These are phyloP conservation scores for Leccinum fuscescens DNA, from an alignment of 1,284 basidiomycete genomes.

Conservation along the genomic window DNA sequence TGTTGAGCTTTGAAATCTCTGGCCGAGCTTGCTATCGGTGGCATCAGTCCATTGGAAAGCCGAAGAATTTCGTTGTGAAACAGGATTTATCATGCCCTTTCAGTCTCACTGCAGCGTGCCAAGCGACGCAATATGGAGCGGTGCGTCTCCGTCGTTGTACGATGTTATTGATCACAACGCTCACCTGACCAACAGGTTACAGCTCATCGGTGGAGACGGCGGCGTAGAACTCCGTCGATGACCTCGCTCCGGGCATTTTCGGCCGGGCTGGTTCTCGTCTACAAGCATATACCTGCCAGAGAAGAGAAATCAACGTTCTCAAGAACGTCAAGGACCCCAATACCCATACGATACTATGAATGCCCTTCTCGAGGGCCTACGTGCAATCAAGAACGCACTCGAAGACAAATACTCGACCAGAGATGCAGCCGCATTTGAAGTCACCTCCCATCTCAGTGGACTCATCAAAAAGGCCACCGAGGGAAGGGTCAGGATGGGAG, in stretches of 20 bases:
- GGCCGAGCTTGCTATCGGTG: constrained; percentile 87
- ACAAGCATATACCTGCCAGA: constrained; percentile 92
- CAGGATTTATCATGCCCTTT: constrained; percentile 93
- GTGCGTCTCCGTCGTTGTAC: constrained; percentile 40
- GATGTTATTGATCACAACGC: constrained; percentile 17
- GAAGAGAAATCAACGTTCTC: constrained; percentile 98
- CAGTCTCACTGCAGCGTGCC: constrained; percentile 89
- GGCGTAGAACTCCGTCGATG: too few species aligned
- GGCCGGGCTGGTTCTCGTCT: constrained; percentile 91
- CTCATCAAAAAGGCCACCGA: constrained; percentile 84
- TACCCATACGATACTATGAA: constrained; percentile 93
- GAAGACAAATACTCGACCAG: constrained; percentile 75
- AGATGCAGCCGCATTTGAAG: constrained; percentile 96
- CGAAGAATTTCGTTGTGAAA: constrained; percentile 91
- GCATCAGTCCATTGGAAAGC: constrained; percentile 56
- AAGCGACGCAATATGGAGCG: constrained; percentile 98
- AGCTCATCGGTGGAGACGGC: constrained; percentile 78
- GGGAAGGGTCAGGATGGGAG: constrained; percentile 94
- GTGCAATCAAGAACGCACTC: constrained; percentile 95
- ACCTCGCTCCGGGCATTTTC: too few species aligned
- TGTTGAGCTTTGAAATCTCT: constrained; percentile 78
- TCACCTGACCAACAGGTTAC: constrained; percentile 53
- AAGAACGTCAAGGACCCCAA: constrained; percentile 99
- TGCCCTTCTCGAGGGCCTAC: constrained; percentile 92
- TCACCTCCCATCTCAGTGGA: constrained; percentile 84